Base-by-base conservation (phyloP, 1,139 yeast genomes). In the Pichia inconspicua region DNA sequence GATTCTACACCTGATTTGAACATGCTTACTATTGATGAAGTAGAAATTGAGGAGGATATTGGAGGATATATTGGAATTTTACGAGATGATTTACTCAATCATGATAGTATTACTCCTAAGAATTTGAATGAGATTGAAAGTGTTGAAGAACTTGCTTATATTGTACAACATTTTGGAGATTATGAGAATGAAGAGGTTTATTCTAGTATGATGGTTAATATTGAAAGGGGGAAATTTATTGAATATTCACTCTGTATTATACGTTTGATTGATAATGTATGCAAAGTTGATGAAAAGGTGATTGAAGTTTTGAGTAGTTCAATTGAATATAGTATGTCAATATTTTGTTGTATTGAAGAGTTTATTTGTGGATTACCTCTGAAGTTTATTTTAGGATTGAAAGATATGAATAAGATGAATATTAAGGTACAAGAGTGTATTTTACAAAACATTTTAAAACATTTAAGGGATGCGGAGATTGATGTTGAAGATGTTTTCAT, bases 1-100 rank as follows among this genome's bases (percentile, higher is more conserved):
- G 63, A 60, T 40, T 56, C 58, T 0, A 59, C 64, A 5, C 63
- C 64, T 9, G 59, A 60, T 44, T 32, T 60, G 27, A 50, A 57
- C 25, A 55, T 51, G 22, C 49, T 59, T 17, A 58, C 59, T 0
- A 48, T 48, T 39, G 46, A 46, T 5, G 49, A 46, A 15, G n/a
- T 14, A 12, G 28, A 14, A 27, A n/a, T 22, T 37, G 40, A 12
- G 8, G 40, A 19, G 22, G 9, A 10, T 22, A 31, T 48, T 28
- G 40, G 31, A 25, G 50, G 50, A 9, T 47, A 47, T 36, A 17
- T 50, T 5, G 47, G 47, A 11, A 11, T 47, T 4, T n/a, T 50
- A 11, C 17, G 34, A 9, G 19, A 37, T 3, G 53, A 47, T 17
- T 9, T 49, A 14, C 27, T 38, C 5, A 25, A 42, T 35, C 30